Base-by-base conservation (phyloP, 1,284 basidiomycete genomes). In the Moesziomyces parantarcticus region DNA sequence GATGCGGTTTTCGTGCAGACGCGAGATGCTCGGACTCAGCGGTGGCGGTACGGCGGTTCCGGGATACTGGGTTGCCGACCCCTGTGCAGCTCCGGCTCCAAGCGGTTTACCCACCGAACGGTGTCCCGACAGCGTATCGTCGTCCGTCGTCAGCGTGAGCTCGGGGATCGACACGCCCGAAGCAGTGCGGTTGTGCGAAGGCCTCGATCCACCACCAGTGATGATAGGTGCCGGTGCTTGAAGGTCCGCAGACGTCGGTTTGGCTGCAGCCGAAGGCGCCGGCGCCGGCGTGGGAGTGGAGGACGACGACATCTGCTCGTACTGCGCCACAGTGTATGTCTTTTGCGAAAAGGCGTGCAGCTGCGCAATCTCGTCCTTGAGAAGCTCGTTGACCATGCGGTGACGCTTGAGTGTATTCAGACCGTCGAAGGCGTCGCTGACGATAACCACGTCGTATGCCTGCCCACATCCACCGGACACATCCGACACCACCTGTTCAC, bases 321-420 rank as follows among this genome's bases (percentile, higher is more conserved):
- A 79, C 44, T 78, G 76, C 29, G 75, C 46, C 0, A 75, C 68
- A 8, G 82, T 83, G 54, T 81, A 83, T 0, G 82, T 83, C 55
- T 83, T 82, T 61, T 85, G 84, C 0, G 84, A 84, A 58, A 86
- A 86, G 11, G 85, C 85, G 58, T 86, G 85, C 42, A 86, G 80
- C 63, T 84, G 77, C 1, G 84, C 85, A 36, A 86, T 86, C 62
- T 85, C 83, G 32, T 83, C 82, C 60, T 85, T 85, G 40, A 86
- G 79, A 32, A 81, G 75, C 13, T 85, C 84, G 61, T 86, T 85
- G 55, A 86, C 85, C 64, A 83, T 69, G 5, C 82, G 73, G 54
- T 83, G 82, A 13, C 82, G 68, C 50, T 83, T 81, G 26, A 83
- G 73, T 22, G 82, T 83, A 23, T 66, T 61, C n/a, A 83, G 59